Evolutionary conservation across 2,329 filamentous ascomycete species (phyloP), one percentile per base, ranked within the genome.

Genomic region (Microcyclospora tardicrescens): DNA sequence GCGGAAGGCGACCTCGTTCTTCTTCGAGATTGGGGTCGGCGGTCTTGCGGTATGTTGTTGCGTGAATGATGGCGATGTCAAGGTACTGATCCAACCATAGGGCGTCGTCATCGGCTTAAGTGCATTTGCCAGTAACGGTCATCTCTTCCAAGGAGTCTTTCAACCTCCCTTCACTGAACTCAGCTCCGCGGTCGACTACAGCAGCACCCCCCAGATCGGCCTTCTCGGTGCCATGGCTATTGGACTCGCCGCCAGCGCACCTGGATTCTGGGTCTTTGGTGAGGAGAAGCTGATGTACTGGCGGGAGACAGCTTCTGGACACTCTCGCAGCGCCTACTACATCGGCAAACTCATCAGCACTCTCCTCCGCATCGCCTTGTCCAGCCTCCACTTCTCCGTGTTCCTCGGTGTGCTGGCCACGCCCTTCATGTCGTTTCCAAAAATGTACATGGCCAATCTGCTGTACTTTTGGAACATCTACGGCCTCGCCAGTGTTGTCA

Each of bases 391-490:
- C 51, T 75, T 76, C 54, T 67, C 70, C 1, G 65, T 68, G 3
- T 57, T 70, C 13, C 56, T 74, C 11, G 60, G 68, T 29, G 45
- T 73, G 1, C 61, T 75, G 6, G 59, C 65, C 1, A 65, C 62
- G 3, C 71, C 72, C 1, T 57, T 67, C 15, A 72, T 75, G 13
- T 50, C 52, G n/a, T 77, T 66, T 58, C 51, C 54, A 15, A 52
- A 62, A 9, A 67, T 68, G 16, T 75, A 71, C 50, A 38, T 61
- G 11, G 64, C 62, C 6, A 75, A 75, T 40, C 48, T 75, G 34
- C 43, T 68, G 9, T 76, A 75, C 55, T 75, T 74, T 48, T 77
- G 68, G 57, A 69, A 68, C 48, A 70, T 76, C 36, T 76, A 75
- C 50, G 71, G 73, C 0, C 60, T 76, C 6, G 66, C 72, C 0